phyloP scores from a whole-genome alignment of 345 rosid species.

The Durio zibethinus region DNA sequence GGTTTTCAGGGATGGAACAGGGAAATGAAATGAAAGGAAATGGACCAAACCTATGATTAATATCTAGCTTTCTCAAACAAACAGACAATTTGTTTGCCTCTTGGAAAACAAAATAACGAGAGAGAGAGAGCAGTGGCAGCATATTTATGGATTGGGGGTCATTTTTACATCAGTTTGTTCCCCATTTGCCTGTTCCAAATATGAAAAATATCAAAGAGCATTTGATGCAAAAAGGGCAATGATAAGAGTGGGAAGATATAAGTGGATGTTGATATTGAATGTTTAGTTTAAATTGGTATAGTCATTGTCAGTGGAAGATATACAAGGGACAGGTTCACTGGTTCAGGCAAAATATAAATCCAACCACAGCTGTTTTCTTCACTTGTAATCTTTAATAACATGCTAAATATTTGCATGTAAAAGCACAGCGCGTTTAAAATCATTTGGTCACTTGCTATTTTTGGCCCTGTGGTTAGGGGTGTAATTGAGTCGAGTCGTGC shows the following conservation, averaged over 20 bases:
- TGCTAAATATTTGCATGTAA: no score
- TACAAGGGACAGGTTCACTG: background rate
- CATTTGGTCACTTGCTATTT: no score
- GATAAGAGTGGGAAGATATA: background rate
- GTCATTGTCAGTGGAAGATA: background rate
- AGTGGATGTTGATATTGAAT: background rate
- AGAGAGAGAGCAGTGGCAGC: background rate
- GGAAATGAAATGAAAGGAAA: background rate
- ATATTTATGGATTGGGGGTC: background rate
- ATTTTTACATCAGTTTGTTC: background rate
- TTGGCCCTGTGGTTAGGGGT: no score
- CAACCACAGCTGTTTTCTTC: no score
- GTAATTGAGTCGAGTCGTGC: no score
- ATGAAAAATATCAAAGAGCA: background rate
- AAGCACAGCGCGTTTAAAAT: no score
- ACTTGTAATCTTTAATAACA: no score
- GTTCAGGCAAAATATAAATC: no score
- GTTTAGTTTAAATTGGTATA: no score
- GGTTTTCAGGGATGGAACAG: background rate
- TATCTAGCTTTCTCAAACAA: background rate
- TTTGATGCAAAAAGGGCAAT: background rate
- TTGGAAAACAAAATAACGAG: background rate
- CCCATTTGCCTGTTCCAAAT: background rate
- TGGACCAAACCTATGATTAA: background rate
- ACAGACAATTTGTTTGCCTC: background rate